Evolutionary conservation across 2,329 filamentous ascomycete genomes (phyloP).

Genomic region (Trichoderma sp.): DNA sequence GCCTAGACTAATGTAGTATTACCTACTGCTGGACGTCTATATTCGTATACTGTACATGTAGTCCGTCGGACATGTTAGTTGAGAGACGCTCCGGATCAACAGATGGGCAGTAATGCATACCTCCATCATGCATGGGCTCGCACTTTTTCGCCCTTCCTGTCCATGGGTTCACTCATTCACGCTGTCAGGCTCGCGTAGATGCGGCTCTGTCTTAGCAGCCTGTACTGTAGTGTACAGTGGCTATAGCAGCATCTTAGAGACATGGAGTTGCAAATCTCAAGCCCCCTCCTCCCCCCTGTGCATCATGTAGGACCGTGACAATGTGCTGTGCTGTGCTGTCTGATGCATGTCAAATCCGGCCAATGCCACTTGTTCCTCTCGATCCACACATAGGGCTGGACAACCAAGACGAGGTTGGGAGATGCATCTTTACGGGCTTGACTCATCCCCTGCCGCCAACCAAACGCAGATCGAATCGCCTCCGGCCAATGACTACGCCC

Average conservation of each 20-base stretch:
- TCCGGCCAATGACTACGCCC: not conserved
- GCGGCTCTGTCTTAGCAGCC: not conserved
- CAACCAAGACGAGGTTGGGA: conserved; percentile 1
- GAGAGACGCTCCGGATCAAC: not conserved
- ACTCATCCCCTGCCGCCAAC: conserved; percentile 7
- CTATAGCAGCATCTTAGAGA: not conserved
- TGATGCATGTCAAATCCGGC: conserved; percentile 11
- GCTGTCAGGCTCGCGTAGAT: not conserved
- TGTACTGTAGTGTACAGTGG: not conserved
- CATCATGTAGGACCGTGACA: not conserved
- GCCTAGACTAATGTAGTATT: not conserved
- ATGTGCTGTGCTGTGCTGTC: not conserved
- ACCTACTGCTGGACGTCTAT: not conserved
- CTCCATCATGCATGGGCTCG: not conserved
- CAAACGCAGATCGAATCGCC: conserved; percentile 9
- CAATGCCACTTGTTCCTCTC: not conserved
- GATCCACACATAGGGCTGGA: conserved; percentile 21
- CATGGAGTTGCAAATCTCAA: not conserved
- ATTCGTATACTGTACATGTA: not conserved
- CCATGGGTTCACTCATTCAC: not conserved
- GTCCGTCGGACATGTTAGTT: not conserved
- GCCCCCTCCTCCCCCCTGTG: not conserved
- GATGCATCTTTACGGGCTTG: not conserved
- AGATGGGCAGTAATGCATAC: conserved; percentile 8
- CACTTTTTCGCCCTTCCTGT: not conserved